Evolutionary conservation across 148 eudicot species (phyloP).

Genomic region (Rhododendron kiyosumense): DNA sequence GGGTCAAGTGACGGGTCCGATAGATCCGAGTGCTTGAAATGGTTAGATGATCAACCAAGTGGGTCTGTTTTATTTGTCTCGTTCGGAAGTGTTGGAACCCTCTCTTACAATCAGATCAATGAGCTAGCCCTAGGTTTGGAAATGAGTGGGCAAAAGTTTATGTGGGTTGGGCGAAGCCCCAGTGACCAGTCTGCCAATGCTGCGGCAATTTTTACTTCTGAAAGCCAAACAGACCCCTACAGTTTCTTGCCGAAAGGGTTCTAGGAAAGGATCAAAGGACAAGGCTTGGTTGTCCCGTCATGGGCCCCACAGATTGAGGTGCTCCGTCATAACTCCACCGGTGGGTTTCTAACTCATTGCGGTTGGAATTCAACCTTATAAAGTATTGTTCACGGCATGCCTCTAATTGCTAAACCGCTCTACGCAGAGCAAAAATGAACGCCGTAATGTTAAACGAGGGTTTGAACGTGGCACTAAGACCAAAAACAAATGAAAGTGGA

Average conservation of each 20-base stretch:
- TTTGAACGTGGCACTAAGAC: slow-evolving; percentile 24
- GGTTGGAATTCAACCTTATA: slow-evolving; percentile 35
- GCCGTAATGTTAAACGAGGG: slow-evolving; percentile 21
- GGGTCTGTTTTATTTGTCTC: slow-evolving; percentile 47
- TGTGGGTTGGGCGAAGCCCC: slow-evolving; percentile 46
- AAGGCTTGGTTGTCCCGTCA: slow-evolving; percentile 17
- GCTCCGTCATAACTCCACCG: slow-evolving; percentile 20
- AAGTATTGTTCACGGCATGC: slow-evolving; percentile 21
- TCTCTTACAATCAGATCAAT: slow-evolving; percentile 31
- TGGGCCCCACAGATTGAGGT: slow-evolving; percentile 37
- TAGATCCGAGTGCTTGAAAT: slow-evolving; percentile 19
- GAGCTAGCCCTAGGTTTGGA: slow-evolving; percentile 53
- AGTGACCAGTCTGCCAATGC: slow-evolving; percentile 16
- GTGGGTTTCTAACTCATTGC: slow-evolving; percentile 30
- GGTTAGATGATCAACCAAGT: slow-evolving; percentile 48
- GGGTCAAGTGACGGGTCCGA: background rate
- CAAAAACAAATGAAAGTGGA: slow-evolving; percentile 12
- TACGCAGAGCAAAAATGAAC: slow-evolving; percentile 31
- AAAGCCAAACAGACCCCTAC: slow-evolving; percentile 13
- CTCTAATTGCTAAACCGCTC: slow-evolving; percentile 27
- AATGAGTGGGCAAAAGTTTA: slow-evolving; percentile 30
- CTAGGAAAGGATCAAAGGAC: slow-evolving; percentile 22
- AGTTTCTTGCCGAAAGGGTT: slow-evolving; percentile 31
- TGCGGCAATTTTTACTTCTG: slow-evolving; percentile 2
- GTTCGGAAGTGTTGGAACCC: slow-evolving; percentile 53